phyloP scores from a whole-genome alignment of 495 filamentous ascomycete species.

The Aspergillus incahuasiensis region DNA sequence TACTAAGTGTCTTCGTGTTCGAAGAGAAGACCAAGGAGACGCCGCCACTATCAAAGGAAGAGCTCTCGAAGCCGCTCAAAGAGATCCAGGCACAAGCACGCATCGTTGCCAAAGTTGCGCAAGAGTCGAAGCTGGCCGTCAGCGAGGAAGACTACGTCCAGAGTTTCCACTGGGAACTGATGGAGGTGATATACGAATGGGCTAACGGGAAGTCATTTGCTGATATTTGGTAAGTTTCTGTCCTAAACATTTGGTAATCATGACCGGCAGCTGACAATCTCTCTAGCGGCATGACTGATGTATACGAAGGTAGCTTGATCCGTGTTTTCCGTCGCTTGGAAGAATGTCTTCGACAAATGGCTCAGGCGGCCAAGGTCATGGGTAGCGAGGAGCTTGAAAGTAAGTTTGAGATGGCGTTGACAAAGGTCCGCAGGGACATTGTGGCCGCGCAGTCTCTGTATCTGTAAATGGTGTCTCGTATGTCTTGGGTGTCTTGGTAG shows the following conservation, averaged over 20 bases:
- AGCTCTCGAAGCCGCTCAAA: conserved; percentile 76
- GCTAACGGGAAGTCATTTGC: conserved; percentile 86
- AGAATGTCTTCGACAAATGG: conserved; percentile 95
- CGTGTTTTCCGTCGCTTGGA: conserved; percentile 92
- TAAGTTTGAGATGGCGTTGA: conserved; percentile 80
- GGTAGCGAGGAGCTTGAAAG: conserved; percentile 86
- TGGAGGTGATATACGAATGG: conserved; percentile 96
- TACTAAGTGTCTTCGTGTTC: conserved; percentile 90
- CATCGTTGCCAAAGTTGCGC: conserved; percentile 83
- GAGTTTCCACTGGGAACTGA: conserved; percentile 84
- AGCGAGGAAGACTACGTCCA: conserved; percentile 90
- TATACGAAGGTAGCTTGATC: conserved; percentile 94
- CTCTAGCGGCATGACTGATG: conserved; percentile 91
- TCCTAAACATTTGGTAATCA: conserved; percentile 1
- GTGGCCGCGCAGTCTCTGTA: conserved; percentile 92
- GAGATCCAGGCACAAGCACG: conserved; percentile 82
- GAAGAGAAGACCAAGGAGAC: conserved; percentile 84
- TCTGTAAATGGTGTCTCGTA: conserved; percentile 43
- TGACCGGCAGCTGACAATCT: conserved; percentile 16
- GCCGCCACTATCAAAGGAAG: conserved; percentile 61
- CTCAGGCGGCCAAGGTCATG: conserved; percentile 96
- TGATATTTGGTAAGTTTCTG: conserved; percentile 77
- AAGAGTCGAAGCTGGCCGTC: conserved; percentile 84
- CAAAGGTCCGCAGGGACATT: conserved; percentile 84
- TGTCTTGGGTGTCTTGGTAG: conserved; percentile 12